Base-by-base conservation (phyloP, 2,329 filamentous ascomycete species). In the Capronia coronata region DNA sequence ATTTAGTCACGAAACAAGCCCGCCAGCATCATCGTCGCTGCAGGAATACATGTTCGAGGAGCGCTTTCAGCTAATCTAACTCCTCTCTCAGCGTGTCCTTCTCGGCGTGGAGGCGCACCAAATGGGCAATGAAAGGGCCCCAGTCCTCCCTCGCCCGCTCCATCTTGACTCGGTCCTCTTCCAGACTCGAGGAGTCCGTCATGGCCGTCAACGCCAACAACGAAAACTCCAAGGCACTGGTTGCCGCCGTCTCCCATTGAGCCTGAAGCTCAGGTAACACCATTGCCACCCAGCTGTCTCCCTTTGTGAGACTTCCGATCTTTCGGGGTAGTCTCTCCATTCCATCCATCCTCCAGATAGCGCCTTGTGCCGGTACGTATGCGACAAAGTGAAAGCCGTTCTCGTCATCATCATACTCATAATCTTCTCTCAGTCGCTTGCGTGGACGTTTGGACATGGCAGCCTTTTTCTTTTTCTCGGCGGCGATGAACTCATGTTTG, bases 271-370 rank as follows among this genome's bases (percentile, higher is more conserved):
- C 56, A 54, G 55, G 52, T 2, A 57, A 38, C n/a, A 51, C 52
- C 43, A 52, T 42, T 7, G 43, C 45, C 8, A 58, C 40, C 57
- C 57, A 59, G 38, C 42, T 49, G 34, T 46, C 47, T 18, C 46
- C 56, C 5, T 42, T 19, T 2, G 30, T 22, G 16, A 56, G 48
- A 11, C 29, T 11, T 83, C 83, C 48, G 89, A 71, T 48, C 74
- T 77, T 27, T 80, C 76, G 2, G 88, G 91, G 56, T 82, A 79
- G 35, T 72, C 72, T 64, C 22, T 90, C 82, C 18, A 96, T 72
- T 3, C 91, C 91, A 66, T 97, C 91, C 3, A 97, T 79, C 64
- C 90, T 87, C 88, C 88, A 96, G 11, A 95, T 78, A 48, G 79
- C 73, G 2, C 79, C 82, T n/a, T 77, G 74, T 11, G 82, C 77